These are phyloP conservation scores for Peronospora belbahrii DNA, from an alignment of 352 stramenopile genomes.

Conservation along the genomic window DNA sequence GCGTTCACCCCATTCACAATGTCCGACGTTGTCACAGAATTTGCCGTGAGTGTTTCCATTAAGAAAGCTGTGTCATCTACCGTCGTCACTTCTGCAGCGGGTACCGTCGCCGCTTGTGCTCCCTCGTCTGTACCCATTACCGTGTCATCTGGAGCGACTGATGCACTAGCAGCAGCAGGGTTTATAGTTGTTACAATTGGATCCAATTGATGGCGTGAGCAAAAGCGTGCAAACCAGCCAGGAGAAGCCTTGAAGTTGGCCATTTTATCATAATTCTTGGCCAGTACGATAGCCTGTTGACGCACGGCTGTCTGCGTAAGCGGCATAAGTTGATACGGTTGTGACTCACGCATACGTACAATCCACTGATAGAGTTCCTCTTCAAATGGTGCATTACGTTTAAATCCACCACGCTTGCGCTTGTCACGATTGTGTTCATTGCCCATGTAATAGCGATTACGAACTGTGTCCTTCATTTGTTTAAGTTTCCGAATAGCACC, in stretches of 20 bases:
- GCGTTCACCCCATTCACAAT: slow-evolving; percentile 11
- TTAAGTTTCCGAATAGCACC: slow-evolving; percentile 85
- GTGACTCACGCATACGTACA: slow-evolving; percentile 68
- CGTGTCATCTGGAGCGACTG: neutral
- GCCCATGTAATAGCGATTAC: slow-evolving; percentile 73
- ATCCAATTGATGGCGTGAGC: slow-evolving; percentile 74
- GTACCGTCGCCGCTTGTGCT: slow-evolving; percentile 8
- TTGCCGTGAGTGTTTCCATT: slow-evolving; percentile 21
- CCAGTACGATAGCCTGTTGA: slow-evolving; percentile 74
- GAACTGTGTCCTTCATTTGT: slow-evolving; percentile 82
- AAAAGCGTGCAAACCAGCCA: slow-evolving; percentile 85
- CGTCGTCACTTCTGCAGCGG: slow-evolving; percentile 5
- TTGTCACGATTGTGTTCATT: slow-evolving; percentile 84
- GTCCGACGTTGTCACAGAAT: slow-evolving; percentile 10
- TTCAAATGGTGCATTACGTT: slow-evolving; percentile 78
- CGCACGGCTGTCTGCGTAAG: slow-evolving; percentile 79
- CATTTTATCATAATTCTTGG: slow-evolving; percentile 83
- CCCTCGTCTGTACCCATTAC: neutral
- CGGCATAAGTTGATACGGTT: slow-evolving; percentile 77
- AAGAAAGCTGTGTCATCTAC: slow-evolving; percentile 26
- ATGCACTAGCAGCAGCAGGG: neutral
- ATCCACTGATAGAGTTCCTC: slow-evolving; percentile 85
- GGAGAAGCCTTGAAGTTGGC: slow-evolving; percentile 79
- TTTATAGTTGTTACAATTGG: slow-evolving; percentile 32
- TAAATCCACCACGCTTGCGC: slow-evolving; percentile 78